These are phyloP conservation scores for Penicillium frequentans DNA, from an alignment of 2,329 filamentous ascomycete genomes.

Conservation along the genomic window DNA sequence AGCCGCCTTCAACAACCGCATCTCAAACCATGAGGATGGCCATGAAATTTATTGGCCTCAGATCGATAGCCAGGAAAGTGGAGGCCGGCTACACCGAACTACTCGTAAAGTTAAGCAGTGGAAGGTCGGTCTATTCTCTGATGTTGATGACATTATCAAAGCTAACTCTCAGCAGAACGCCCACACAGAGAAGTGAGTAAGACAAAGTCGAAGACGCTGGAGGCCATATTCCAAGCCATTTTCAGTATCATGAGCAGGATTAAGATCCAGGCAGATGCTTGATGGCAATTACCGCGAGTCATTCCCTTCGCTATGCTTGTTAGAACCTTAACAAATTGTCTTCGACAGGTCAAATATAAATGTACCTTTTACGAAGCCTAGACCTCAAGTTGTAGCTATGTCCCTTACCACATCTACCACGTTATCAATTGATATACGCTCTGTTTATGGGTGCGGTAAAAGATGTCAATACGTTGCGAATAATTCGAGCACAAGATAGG, in stretches of 20 bases:
- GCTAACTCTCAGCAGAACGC: neutral
- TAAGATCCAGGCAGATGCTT: neutral
- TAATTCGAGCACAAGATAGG: neutral
- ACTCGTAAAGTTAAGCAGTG: neutral
- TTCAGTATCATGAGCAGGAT: neutral
- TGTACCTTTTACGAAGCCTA: neutral
- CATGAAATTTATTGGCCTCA: neutral
- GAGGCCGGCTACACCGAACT: neutral
- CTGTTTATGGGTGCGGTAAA: neutral
- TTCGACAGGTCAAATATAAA: neutral
- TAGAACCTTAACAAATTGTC: neutral
- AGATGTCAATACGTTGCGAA: neutral
- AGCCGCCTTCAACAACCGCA: neutral
- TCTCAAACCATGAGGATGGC: neutral
- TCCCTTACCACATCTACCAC: neutral
- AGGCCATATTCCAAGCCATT: neutral
- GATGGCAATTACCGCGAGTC: neutral
- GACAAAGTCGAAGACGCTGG: neutral
- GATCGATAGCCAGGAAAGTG: neutral
- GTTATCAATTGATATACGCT: neutral
- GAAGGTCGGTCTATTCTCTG: neutral
- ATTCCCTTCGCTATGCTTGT: neutral
- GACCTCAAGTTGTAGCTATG: neutral
- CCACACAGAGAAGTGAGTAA: neutral
- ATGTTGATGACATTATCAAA: neutral